Conservation (phyloP, 1,139 yeast genomes). For the Taphrina pruni region DNA sequence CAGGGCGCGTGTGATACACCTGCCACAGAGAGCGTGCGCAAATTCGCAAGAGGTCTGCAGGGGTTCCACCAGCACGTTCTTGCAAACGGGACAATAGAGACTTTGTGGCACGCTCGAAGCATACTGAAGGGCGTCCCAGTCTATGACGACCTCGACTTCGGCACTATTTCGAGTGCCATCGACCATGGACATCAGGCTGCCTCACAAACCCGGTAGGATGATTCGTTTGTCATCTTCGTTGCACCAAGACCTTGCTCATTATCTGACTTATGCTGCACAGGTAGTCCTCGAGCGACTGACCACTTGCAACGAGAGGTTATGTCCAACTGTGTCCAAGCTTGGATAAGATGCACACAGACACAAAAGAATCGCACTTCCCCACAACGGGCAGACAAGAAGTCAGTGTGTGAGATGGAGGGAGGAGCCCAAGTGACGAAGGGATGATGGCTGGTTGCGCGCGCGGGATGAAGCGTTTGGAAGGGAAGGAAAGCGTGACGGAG, state of each 20-base stretch:
- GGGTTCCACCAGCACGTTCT: slow-evolving; percentile 19
- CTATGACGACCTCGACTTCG: slow-evolving; percentile 12
- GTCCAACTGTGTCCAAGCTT: no score
- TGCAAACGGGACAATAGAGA: slow-evolving; percentile 37
- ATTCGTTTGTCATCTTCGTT: no score
- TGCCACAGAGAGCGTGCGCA: slow-evolving; percentile 25
- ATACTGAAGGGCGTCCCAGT: slow-evolving; percentile 25
- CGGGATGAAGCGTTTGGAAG: background rate
- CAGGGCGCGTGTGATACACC: slow-evolving; percentile 34
- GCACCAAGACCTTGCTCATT: no score
- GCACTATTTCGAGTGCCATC: background rate
- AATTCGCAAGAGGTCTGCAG: slow-evolving; percentile 27
- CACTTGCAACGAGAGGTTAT: no score
- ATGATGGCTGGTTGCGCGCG: background rate
- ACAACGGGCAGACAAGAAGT: no score
- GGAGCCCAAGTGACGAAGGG: background rate
- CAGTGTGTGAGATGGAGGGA: background rate
- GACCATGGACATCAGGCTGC: background rate
- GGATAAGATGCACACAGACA: no score
- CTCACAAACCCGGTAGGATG: no score
- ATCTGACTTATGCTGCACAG: no score
- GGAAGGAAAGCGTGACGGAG: background rate
- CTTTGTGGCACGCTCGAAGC: slow-evolving; percentile 24
- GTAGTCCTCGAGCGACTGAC: no score
- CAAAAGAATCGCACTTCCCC: no score